Evolutionary conservation across 129 eudicot species (phyloP).

Genomic region (Artemisia annua): DNA sequence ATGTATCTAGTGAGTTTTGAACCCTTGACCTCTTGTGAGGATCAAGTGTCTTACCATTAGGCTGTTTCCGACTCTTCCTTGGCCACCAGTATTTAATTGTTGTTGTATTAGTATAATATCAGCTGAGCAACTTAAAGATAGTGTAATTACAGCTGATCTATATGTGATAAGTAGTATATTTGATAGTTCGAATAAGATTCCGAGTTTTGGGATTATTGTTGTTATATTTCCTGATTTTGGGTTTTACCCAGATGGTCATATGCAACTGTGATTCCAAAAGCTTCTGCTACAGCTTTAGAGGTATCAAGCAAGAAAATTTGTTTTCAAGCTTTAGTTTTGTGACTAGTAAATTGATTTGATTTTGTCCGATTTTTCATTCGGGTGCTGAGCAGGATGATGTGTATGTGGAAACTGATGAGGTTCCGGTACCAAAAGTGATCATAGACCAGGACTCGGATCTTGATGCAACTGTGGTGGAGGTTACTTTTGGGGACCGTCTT

Average conservation of each 20-base stretch:
- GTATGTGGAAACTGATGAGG: constrained; percentile 49
- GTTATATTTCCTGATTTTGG: constrained; percentile 25
- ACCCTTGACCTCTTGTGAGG: too few relatives aligned
- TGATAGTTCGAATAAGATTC: constrained; percentile 10
- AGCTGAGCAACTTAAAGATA: constrained; percentile 12
- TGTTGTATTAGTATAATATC: background rate
- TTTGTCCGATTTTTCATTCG: background rate
- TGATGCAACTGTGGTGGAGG: constrained; percentile 73
- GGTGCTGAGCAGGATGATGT: constrained; percentile 47
- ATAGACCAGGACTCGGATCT: constrained; percentile 88
- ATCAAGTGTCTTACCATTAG: too few relatives aligned
- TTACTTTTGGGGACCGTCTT: constrained; percentile 93
- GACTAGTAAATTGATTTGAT: background rate
- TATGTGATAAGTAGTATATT: background rate
- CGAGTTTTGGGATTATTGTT: constrained; percentile 19
- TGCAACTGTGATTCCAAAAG: constrained; percentile 46
- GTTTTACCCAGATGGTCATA: constrained; percentile 55
- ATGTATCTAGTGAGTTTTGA: too few relatives aligned
- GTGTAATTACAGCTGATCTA: background rate
- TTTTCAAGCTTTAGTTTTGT: background rate
- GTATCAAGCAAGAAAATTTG: constrained; percentile 33
- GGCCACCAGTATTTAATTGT: background rate
- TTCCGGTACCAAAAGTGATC: constrained; percentile 82
- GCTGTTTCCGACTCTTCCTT: too few relatives aligned
- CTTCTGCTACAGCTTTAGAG: constrained; percentile 79